Percentiles rank a stretch among this genome's conserved stretches.
These are phyloP conservation scores for Fusarium odoratissimum DNA, from an alignment of 2,329 filamentous ascomycete genomes.

Conservation along the genomic window DNA sequence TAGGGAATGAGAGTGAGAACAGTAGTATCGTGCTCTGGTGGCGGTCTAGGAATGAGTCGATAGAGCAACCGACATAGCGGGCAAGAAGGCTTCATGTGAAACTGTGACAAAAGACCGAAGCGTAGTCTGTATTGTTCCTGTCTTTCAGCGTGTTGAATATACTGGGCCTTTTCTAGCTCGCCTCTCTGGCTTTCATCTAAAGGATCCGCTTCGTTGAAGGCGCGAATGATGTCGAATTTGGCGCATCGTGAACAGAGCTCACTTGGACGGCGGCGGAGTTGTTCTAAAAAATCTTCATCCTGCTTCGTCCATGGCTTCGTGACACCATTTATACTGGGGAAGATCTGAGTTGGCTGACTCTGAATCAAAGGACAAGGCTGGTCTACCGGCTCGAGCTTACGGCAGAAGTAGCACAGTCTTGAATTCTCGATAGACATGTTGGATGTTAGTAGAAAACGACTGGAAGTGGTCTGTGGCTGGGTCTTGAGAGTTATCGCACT, in stretches of 20 bases:
- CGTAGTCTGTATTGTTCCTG: neutral
- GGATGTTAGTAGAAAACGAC: no score
- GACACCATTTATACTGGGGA: rapidly evolving
- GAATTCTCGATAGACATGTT: neutral
- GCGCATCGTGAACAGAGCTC: neutral
- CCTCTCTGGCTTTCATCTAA: neutral
- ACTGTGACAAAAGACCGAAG: neutral
- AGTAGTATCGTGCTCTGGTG: neutral
- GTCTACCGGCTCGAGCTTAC: neutral
- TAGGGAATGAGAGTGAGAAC: neutral
- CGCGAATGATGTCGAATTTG: neutral
- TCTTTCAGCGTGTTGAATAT: neutral
- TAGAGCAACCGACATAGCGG: neutral
- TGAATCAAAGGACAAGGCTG: neutral
- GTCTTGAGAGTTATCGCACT: no score
- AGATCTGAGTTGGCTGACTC: neutral
- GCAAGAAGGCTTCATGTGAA: neutral
- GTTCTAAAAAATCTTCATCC: no score
- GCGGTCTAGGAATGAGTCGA: neutral
- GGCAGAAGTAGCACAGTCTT: neutral
- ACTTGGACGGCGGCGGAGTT: neutral
- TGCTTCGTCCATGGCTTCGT: neutral
- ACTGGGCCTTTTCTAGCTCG: neutral
- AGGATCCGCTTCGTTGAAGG: neutral
- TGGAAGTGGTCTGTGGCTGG: no score